Evolutionary conservation across 225 moss, liverwort and hornwort species (phyloP).

Genomic region (Rhytidiadelphus loreus): DNA sequence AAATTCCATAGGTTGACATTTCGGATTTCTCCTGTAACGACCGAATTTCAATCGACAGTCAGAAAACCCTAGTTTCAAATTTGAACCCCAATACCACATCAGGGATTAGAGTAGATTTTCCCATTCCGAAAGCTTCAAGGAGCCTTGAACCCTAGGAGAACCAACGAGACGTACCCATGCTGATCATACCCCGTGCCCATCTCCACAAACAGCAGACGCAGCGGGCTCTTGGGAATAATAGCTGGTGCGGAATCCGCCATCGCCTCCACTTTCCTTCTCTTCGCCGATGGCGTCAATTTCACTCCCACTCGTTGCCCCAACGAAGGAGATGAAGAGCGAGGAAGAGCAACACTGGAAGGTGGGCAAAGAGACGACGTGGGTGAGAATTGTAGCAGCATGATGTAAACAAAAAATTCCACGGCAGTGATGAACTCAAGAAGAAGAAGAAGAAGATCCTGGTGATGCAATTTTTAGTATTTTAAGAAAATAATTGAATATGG

Average conservation of each 20-base stretch:
- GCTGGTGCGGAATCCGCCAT: conserved; percentile 13
- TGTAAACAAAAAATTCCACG: neutral
- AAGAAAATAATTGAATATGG: neutral
- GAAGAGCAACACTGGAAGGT: neutral
- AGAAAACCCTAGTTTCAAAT: neutral
- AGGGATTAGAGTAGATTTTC: neutral
- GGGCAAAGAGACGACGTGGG: neutral
- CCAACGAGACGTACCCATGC: conserved; percentile 51
- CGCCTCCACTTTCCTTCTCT: neutral
- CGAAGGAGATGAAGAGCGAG: neutral
- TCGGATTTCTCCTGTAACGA: neutral
- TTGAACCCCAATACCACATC: neutral
- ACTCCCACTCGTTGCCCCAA: neutral
- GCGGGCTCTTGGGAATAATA: neutral
- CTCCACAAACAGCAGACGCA: conserved; percentile 80
- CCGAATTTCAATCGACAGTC: neutral
- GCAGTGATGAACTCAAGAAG: neutral
- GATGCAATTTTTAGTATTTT: neutral
- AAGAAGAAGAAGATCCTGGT: neutral
- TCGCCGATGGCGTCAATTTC: neutral
- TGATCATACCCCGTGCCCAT: conserved; percentile 99
- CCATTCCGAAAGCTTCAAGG: neutral
- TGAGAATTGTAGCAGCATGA: conserved; percentile 20
- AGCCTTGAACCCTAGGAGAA: neutral
- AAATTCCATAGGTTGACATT: neutral